Evolutionary conservation across 352 stramenopile species (phyloP), one percentile per base, ranked within the genome.

Genomic region (Globisporangium emineosum): DNA sequence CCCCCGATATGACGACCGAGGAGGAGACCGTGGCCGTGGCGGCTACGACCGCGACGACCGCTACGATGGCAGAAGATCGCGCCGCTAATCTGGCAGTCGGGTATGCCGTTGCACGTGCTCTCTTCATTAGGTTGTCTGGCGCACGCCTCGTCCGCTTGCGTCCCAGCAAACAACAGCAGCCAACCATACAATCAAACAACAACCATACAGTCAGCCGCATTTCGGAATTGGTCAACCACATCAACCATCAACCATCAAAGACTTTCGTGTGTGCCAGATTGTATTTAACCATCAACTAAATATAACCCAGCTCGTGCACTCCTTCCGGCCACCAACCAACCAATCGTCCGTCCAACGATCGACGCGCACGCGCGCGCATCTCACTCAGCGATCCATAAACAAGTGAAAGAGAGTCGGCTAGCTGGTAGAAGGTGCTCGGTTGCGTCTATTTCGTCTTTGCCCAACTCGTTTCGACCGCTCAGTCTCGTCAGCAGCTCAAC

Each of bases 11-110:
- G 67, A 88, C 43, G 79, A 87, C 42, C 69, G n/a, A n/a, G n/a
- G 78, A 30, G 66, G 75, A 12, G 81, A 84, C 49, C 69, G 77
- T 52, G 75, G 78, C 57, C 71, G 59, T 58, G 69, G 75, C 33
- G 70, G 77, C 27, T 75, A n/a, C n/a, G n/a, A n/a, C n/a, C n/a
- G n/a, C n/a, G n/a, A 88, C 45, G 82, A 91, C 54, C 67, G 83
- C 60, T 67, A 71, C 66, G 74, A 82, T 54, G 74, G 73, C 42
- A 71, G 75, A 65, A 65, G 75, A 64, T 67, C 59, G 47, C 75
- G 75, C 21, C 75, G 75, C 49, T 83, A 78, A 67, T 43, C 13
- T 13, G 37, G 59, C 47, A 50, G 19, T 13, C 50, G 57, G 17
- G 3, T 10, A 53, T 59, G n/a, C 53, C 19, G 19, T 33, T 58